Evolutionary conservation across 2,329 filamentous ascomycete species (phyloP), one percentile per base, ranked within the genome.

Genomic region (Rhynchosporium secalis): DNA sequence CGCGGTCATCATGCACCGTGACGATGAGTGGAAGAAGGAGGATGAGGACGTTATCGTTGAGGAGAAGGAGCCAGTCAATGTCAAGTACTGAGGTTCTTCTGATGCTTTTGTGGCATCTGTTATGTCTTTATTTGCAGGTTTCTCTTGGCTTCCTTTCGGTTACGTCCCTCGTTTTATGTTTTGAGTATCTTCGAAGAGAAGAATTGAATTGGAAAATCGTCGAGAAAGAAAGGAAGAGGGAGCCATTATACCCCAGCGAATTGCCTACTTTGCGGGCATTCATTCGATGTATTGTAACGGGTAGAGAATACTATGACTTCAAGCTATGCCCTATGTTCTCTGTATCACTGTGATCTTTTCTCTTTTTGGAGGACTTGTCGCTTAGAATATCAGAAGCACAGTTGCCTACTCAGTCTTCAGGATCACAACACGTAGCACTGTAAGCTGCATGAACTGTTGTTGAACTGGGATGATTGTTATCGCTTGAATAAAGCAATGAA

Each of bases 21-120:
- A 68, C 61, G 66, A 68, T 56, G 66, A 68, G 48, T 65, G 65
- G 63, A 58, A 60, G 38, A 56, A 48, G 28, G 58, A 56, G 13
- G 29, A 40, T 10, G 46, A 49, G 40, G 36, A 54, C 10, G 58
- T 43, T 15, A 55, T 60, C 20, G 4, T 40, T 5, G 41, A 58
- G 36, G 56, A 47, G 28, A 55, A 43, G 54, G 29, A 46, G 40
- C 13, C 8, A 10, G 20, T 28, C 7, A 54, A 54, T 15, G 51
- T 33, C 7, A 54, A 54, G 51, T 33, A 40, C 20, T 41, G 38
- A 41, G 31, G n/a, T 46, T 46, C n/a, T 43, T 12, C 29, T 58
- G 28, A 7, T 36, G 29, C 31, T 48, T 33, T 4, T 46, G 38
- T 36, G 33, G 33, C 33, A 10, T 36, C 40, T 26, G 10, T 38